Evolutionary conservation across 345 rosid species (phyloP).

Genomic region (Combretum micranthum): DNA sequence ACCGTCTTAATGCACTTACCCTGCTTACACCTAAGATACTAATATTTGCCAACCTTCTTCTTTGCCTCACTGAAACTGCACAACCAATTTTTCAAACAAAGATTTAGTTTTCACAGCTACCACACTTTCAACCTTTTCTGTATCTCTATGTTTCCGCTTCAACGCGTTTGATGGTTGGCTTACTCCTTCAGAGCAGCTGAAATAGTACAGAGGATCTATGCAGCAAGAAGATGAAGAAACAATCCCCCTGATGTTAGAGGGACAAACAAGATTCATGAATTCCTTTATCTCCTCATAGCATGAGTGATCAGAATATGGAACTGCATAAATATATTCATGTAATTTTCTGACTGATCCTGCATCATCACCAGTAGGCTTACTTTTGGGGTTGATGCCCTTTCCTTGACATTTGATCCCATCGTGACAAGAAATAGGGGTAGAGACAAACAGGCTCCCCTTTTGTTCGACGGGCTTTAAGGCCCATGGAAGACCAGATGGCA

Average conservation of each 20-base stretch:
- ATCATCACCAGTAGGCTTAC: slow-evolving; percentile 13
- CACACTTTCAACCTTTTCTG: slow-evolving; percentile 14
- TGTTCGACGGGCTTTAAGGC: slow-evolving; percentile 29
- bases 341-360: slow-evolving; percentile 25
- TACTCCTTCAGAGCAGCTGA: slow-evolving; percentile 44
- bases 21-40: slow-evolving; percentile 18
- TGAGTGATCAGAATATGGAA: slow-evolving; percentile 70
- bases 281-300: slow-evolving; percentile 62
- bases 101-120: neutral
- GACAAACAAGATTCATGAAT: slow-evolving; percentile 56
- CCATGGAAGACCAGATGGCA: slow-evolving; percentile 94
- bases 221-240: slow-evolving; percentile 58
- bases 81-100: no score
- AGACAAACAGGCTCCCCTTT: slow-evolving; percentile 35
- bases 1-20: slow-evolving; percentile 22
- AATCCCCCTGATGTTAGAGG: slow-evolving; percentile 56
- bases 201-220: slow-evolving; percentile 59
- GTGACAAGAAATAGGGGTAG: slow-evolving; percentile 21
- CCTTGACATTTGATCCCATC: slow-evolving; percentile 18
- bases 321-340: slow-evolving; percentile 47
- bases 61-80: neutral
- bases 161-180: slow-evolving; percentile 23
- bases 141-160: slow-evolving; percentile 14
- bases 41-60: slow-evolving; percentile 10
- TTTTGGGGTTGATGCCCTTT: slow-evolving; percentile 7